phyloP scores from a whole-genome alignment of 2,329 filamentous ascomycete species.

The Pestalotiopsis sp. region DNA sequence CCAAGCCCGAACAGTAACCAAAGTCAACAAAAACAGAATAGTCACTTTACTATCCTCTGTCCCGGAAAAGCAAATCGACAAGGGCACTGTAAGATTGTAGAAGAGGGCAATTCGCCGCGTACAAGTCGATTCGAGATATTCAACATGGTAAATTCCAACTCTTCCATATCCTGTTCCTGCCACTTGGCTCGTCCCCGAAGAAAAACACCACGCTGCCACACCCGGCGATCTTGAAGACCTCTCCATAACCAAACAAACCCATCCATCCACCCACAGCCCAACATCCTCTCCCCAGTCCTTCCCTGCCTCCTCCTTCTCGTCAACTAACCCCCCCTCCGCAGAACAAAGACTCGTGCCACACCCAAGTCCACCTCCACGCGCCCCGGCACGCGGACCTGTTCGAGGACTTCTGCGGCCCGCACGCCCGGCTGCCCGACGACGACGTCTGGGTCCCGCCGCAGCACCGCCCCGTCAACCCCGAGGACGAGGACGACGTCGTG shows the following conservation, averaged over 20 bases:
- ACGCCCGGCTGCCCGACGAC: slow-evolving; percentile 71
- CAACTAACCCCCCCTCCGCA: slow-evolving; percentile 28
- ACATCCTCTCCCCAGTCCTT: too few species aligned
- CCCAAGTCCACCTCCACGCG: slow-evolving; percentile 74
- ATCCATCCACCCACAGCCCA: too few species aligned
- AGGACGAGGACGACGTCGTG: slow-evolving; percentile 87
- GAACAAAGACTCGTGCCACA: slow-evolving; percentile 77
- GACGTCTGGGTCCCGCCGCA: slow-evolving; percentile 82
- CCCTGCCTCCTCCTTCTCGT: too few species aligned
- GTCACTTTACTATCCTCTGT: neutral
- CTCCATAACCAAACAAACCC: neutral
- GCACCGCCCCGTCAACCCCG: slow-evolving; percentile 81
- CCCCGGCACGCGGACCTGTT: slow-evolving; percentile 77
- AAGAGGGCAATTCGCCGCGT: too few species aligned
- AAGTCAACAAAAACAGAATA: neutral
- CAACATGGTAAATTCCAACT: too few species aligned
- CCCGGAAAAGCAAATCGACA: neutral
- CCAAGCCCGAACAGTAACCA: neutral
- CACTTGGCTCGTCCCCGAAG: too few species aligned
- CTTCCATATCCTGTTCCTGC: too few species aligned
- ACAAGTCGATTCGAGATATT: too few species aligned
- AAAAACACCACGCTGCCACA: too few species aligned
- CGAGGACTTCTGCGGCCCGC: slow-evolving; percentile 68
- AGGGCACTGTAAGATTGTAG: neutral
- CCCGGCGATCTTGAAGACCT: neutral